Evolutionary conservation across 192 early-diverging fungal species (phyloP), one percentile per base, ranked within the genome.

Genomic region (Rhizophagus clarus): DNA sequence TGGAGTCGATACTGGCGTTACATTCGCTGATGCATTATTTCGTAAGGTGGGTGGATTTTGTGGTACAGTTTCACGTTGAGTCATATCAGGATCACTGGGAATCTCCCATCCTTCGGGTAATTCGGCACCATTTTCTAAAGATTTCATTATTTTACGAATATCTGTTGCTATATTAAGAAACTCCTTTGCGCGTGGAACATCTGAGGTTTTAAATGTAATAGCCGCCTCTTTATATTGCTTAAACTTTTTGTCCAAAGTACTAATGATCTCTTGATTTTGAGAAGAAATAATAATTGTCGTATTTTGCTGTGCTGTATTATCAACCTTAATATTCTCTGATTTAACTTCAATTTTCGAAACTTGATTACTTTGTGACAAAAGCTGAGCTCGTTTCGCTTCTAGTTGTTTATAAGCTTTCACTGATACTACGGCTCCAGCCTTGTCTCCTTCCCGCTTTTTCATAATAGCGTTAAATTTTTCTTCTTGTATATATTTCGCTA

Each of bases 201-300:
- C 83, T 0, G 85, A 64, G 22, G 85, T 79, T 83, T 93, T 92
- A 79, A 85, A 88, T 15, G 81, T 81, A 47, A 90, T 66, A 5
- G 90, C 92, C 10, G 85, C 85, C 34, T 87, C 80, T 78, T 90
- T 92, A 79, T 94, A 94, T 80, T 94, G 87, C 32, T 85, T 66
- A 72, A 86, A 86, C 2, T 84, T 64, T 14, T 62, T 31, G 11
- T 83, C 77, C 24, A 91, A 34, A 34, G 29, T 34, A 42, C 56
- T 51, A 22, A 78, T 77, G 17, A 80, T n/a, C 77, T 76, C 47
- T 51, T 74, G 81, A 28, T 45, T 42, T 61, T 74, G 60, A n/a
- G 49, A 40, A 17, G 62, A 76, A 37, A n/a, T n/a, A n/a, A n/a
- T n/a, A n/a, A 60, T 81, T 20, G 8, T 28, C 32, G 6, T 34